phyloP scores from a whole-genome alignment of 73 alveolate genomes.

The Paramecium biaurelia region DNA sequence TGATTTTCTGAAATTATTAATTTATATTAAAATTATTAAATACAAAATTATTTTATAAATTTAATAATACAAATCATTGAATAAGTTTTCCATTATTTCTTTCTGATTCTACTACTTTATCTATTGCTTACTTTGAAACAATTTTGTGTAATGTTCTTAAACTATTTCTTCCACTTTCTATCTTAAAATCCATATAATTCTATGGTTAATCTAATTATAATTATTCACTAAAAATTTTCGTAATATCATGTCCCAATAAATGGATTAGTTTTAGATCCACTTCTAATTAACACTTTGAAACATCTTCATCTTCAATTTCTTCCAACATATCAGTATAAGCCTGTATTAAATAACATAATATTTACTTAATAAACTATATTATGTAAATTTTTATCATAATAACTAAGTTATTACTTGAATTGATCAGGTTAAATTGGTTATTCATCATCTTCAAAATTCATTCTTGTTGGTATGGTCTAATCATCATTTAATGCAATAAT shows the following conservation, averaged over 20 bases:
- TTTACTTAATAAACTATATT: not conserved
- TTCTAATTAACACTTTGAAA: not conserved
- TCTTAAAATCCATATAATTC: not conserved
- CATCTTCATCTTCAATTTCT: not conserved
- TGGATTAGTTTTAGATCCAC: not conserved
- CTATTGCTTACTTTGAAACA: not conserved
- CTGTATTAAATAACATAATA: not conserved
- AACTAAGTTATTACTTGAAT: not conserved
- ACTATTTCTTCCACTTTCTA: not conserved
- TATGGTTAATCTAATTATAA: not conserved
- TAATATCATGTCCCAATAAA: not conserved
- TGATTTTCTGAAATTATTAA: not conserved
- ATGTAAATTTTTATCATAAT: not conserved
- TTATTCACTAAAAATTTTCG: not conserved
- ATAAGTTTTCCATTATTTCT: not conserved
- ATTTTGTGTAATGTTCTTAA: not conserved
- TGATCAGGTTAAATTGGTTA: not conserved
- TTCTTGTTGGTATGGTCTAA: conserved; percentile 27
- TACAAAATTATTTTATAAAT: not conserved
- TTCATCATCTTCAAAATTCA: conserved; percentile 26
- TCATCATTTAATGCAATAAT: not conserved
- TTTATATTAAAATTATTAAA: not conserved
- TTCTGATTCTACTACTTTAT: not conserved
- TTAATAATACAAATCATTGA: not conserved
- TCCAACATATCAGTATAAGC: not conserved